These are phyloP conservation scores for Huntiella omanensis DNA, from an alignment of 2,329 filamentous ascomycete species.

Conservation along the genomic window DNA sequence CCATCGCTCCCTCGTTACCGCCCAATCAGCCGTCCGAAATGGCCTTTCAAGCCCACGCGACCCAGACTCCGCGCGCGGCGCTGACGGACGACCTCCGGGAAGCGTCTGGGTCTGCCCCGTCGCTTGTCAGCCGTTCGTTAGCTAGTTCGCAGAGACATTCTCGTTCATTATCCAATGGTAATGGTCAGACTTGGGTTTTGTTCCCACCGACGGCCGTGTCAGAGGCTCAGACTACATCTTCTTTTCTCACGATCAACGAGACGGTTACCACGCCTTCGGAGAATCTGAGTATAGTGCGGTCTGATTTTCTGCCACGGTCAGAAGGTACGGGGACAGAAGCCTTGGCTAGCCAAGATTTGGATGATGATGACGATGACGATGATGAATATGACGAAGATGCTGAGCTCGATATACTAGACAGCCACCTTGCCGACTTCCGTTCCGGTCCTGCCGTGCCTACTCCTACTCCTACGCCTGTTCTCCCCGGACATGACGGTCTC, in stretches of 20 bases:
- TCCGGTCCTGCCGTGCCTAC: constrained; percentile 26
- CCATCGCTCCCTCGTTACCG: not conserved
- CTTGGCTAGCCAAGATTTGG: constrained; percentile 8
- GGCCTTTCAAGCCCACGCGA: constrained; percentile 10
- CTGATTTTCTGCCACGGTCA: constrained; percentile 8
- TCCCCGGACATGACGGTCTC: constrained; percentile 84
- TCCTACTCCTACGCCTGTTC: constrained; percentile 41
- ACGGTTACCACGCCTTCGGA: constrained; percentile 8
- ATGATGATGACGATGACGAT: constrained; percentile 8
- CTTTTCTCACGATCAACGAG: constrained; percentile 10
- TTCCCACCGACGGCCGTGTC: constrained; percentile 60
- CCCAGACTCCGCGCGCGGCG: constrained; percentile 7
- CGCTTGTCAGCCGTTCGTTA: constrained; percentile 6
- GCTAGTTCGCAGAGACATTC: constrained; percentile 1
- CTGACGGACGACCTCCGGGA: constrained; percentile 5
- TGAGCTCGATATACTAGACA: constrained; percentile 84
- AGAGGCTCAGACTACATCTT: constrained; percentile 13
- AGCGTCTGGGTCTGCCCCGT: constrained; percentile 6
- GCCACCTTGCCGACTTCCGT: constrained; percentile 75
- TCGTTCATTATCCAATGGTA: constrained; percentile 14
- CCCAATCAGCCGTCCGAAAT: not conserved
- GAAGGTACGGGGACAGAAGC: constrained; percentile 12
- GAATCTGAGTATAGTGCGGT: constrained; percentile 12
- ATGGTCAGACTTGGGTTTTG: constrained; percentile 62
- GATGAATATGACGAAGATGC: constrained; percentile 42